Evolutionary conservation across 495 filamentous ascomycete species (phyloP), one percentile per base, ranked within the genome.

Genomic region (Jackrogersella multiformis): DNA sequence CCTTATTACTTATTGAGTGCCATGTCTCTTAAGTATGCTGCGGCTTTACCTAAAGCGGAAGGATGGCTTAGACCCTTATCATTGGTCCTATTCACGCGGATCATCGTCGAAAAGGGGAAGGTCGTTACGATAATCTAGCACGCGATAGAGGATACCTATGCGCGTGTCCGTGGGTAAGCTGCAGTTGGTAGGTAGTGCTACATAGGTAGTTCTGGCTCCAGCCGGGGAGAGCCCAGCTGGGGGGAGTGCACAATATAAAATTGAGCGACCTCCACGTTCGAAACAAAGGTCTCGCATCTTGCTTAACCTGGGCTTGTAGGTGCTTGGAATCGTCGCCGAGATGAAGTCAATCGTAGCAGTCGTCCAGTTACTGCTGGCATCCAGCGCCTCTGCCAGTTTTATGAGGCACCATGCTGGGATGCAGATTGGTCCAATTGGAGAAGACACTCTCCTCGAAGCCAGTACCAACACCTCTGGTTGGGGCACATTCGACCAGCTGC

Each of bases 401-500:
- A 49, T 44, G 61, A 68, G 61, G 56, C 38, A 61, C 8, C 45
- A 41, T 26, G 70, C 70, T 26, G 73, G 73, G 15, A 74, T 74
- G 73, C 38, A 73, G 23, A n/a, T 74, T 59, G 73, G 73, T 30
- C 70, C 67, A n/a, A 59, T 73, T 69, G 61, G 66, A 46, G 58
- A 58, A n/a, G 41, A 61, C 26, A 65, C 53, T 44, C 20, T 61
- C 34, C 28, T 72, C 36, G 64, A 13, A 23, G 24, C 24, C 12
- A 13, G 53, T 18, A 62, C 44, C 32, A 38, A 21, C 55, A 63
- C 64, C 8, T 15, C 60, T 45, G 78, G 76, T 41, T 68, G 74
- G 62, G 68, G 77, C 30, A 66, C 74, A 59, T 87, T 87, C 49
- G 72, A 83, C 42, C 86, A 88, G 73, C 68, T 86, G 20, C 74